These are phyloP conservation scores for Cadophora luteo-olivacea DNA, from an alignment of 2,329 filamentous ascomycete genomes.

Conservation along the genomic window DNA sequence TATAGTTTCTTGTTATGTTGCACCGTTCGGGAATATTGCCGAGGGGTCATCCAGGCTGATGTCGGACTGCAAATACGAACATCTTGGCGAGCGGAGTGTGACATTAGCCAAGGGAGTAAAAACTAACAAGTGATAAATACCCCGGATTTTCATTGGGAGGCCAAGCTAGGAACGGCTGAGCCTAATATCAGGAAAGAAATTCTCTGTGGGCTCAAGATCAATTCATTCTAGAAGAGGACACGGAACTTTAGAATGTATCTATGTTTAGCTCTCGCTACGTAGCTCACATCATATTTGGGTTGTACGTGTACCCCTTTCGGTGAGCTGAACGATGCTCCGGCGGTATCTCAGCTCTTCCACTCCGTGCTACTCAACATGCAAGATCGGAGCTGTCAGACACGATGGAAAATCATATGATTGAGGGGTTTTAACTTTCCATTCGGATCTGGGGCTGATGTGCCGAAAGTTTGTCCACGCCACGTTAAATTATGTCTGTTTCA, in stretches of 20 bases:
- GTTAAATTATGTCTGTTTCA: neutral
- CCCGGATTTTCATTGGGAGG: constrained; percentile 17
- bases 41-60: constrained; percentile 19
- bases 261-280: constrained; percentile 11
- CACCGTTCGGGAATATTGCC: constrained; percentile 16
- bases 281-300: constrained; percentile 5
- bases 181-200: constrained; percentile 5
- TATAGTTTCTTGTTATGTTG: constrained; percentile 10
- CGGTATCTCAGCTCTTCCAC: constrained; percentile 7
- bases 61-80: constrained; percentile 10
- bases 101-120: constrained; percentile 17
- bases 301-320: constrained; percentile 10
- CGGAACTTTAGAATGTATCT: constrained; percentile 1
- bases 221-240: constrained; percentile 9
- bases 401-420: neutral
- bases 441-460: constrained; percentile 5
- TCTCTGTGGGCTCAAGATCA: neutral
- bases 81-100: constrained; percentile 18
- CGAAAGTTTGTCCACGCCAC: constrained; percentile 1
- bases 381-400: neutral
- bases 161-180: constrained; percentile 23
- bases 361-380: neutral
- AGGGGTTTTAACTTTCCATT: neutral
- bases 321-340: neutral
- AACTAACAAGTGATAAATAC: constrained; percentile 9